Conservation (phyloP, 1,284 basidiomycete genomes). For the Pseudozyma hubeiensis region DNA sequence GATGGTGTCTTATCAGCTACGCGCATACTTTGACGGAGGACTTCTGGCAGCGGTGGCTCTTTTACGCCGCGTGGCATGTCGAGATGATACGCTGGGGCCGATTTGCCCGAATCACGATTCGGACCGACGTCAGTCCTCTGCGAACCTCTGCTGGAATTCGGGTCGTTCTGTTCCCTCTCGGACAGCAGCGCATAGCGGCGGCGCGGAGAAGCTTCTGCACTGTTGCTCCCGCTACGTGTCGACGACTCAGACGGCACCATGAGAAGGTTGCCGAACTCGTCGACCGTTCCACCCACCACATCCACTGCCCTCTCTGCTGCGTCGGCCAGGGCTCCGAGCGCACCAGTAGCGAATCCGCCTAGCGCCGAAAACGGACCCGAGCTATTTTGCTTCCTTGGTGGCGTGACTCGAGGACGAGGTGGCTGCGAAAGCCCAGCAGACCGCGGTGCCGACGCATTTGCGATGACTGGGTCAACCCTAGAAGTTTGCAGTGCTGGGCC, state of each 20-base stretch:
- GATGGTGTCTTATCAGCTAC: neutral
- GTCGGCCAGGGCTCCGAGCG: slow-evolving; percentile 39
- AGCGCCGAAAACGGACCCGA: slow-evolving; percentile 40
- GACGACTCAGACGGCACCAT: slow-evolving; percentile 40
- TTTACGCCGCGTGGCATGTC: slow-evolving; percentile 34
- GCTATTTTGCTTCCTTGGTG: slow-evolving; percentile 30
- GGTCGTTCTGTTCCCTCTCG: slow-evolving; percentile 17
- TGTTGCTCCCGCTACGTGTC: slow-evolving; percentile 6
- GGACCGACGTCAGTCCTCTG: neutral
- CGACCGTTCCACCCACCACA: slow-evolving; percentile 48
- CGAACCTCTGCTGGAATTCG: neutral
- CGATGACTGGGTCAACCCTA: slow-evolving; percentile 1
- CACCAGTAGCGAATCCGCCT: slow-evolving; percentile 46
- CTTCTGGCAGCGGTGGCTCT: slow-evolving; percentile 40
- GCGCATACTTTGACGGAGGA: slow-evolving; percentile 30
- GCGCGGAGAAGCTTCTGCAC: slow-evolving; percentile 29
- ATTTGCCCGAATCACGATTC: neutral
- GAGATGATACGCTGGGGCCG: slow-evolving; percentile 24
- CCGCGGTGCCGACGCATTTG: slow-evolving; percentile 4
- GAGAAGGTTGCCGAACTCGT: slow-evolving; percentile 47
- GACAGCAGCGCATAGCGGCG: slow-evolving; percentile 25
- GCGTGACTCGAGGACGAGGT: slow-evolving; percentile 25
- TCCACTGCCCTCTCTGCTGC: slow-evolving; percentile 50
- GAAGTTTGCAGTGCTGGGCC: slow-evolving; percentile 1
- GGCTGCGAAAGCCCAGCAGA: slow-evolving; percentile 10